Evolutionary conservation across 1,139 yeast species (phyloP), one percentile per base, ranked within the genome.

Genomic region (Sugiyamaella japonica): DNA sequence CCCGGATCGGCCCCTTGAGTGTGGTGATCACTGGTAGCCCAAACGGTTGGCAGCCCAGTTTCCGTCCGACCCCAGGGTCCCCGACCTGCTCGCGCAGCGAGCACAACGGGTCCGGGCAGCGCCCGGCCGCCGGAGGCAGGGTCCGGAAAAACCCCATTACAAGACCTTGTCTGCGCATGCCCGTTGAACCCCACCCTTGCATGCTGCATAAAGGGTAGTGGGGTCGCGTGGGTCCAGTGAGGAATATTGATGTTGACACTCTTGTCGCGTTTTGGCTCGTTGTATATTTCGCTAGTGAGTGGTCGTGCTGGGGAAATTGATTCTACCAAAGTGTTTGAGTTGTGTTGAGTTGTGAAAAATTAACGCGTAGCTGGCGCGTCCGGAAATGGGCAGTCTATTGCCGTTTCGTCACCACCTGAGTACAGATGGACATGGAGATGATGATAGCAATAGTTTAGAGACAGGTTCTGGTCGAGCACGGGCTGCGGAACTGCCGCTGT

Each of bases 401-500:
- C 74, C 73, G 0, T 67, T 69, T 56, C 64, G 68, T 49, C 66
- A 63, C 59, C 62, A 67, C 53, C 61, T 66, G 25, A 58, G 6
- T 20, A 20, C 25, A n/a, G 44, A 7, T 29, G 34, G 7, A 4
- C 34, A 9, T 29, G n/a, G 3, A 12, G 44, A 23, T 40, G 42
- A 13, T 16, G 23, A 7, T 48, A 29, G 16, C 9, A 3, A 2
- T 29, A 34, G 49, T 23, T 13, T n/a, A n/a, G 38, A 34, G 8
- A 7, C 5, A 16, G 12, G 32, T 12, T 23, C 48, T 15, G 5
- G 4, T 42, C 32, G 46, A n/a, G 16, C 28, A 8, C 3, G 48
- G 17, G 48, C 31, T 7, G 32, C 39, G 20, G 52, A 61, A 17
- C 53, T 66, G 41, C 66, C 70, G 2, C 57, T 71, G 23, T 64